phyloP scores from a whole-genome alignment of 129 eudicot species.

The Tagetes patula region DNA sequence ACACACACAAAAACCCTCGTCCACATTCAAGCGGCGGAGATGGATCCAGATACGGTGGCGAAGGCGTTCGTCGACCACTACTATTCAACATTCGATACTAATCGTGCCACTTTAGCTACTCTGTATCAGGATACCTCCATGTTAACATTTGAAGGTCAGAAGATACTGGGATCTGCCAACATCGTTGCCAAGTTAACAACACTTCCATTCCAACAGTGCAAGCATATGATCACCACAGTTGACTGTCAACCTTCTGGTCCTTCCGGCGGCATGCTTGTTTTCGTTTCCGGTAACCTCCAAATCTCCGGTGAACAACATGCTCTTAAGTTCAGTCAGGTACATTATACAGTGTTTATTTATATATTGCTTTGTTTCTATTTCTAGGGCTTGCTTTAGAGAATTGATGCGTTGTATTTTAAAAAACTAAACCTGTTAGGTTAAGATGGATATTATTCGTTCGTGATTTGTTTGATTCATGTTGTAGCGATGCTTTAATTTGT shows the following conservation, averaged over 20 bases:
- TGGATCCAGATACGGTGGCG: constrained; percentile 60
- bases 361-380: no score
- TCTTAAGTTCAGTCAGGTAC: constrained; percentile 66
- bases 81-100: constrained; percentile 59
- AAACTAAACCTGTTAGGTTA: no score
- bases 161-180: constrained; percentile 47
- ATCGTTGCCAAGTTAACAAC: constrained; percentile 53
- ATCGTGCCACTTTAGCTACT: constrained; percentile 39
- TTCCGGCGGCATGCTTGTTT: constrained; percentile 59
- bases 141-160: constrained; percentile 65
- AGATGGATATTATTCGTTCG: neutral
- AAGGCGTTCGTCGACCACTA: constrained; percentile 67
- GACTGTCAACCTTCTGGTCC: constrained; percentile 71
- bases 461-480: neutral
- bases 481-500: neutral
- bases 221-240: constrained; percentile 57
- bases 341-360: neutral
- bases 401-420: no score
- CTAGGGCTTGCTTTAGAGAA: no score
- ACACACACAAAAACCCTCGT: constrained; percentile 16
- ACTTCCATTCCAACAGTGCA: constrained; percentile 70
- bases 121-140: constrained; percentile 56
- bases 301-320: constrained; percentile 66
- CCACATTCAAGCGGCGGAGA: constrained; percentile 28
- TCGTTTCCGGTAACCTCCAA: constrained; percentile 62